Evolutionary conservation across 352 stramenopile species (phyloP).

Genomic region (Phytopythium boreale): DNA sequence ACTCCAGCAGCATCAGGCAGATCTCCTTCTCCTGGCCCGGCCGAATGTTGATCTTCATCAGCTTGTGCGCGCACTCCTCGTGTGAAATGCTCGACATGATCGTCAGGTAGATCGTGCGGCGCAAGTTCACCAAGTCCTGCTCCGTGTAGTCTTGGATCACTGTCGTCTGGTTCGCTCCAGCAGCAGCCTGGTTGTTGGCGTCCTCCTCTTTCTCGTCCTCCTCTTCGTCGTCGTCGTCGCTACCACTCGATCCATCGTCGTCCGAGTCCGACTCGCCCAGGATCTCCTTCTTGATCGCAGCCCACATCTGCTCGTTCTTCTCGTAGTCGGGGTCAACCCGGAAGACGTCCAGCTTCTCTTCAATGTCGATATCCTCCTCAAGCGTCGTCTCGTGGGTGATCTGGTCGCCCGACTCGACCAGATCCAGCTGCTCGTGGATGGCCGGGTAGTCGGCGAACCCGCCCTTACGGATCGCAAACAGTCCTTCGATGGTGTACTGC

Average conservation of each 20-base stretch:
- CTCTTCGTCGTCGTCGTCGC: conserved; percentile 55
- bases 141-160: conserved; percentile 98
- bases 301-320: conserved; percentile 97
- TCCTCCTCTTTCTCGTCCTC: conserved; percentile 30
- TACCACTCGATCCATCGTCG: conserved; percentile 28
- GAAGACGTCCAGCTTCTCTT: conserved; percentile 97
- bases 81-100: conserved; percentile 99
- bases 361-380: conserved; percentile 95
- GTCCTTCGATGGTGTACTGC: conserved; percentile 97
- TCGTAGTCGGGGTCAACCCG: conserved; percentile 93
- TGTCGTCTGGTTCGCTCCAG: conserved; percentile 20
- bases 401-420: conserved; percentile 98
- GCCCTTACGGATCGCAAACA: conserved; percentile 96
- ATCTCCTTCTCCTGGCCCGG: conserved; percentile 96
- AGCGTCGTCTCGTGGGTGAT: conserved; percentile 98
- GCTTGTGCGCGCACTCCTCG: conserved; percentile 99
- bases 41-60: conserved; percentile 97
- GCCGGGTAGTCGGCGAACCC: conserved; percentile 95
- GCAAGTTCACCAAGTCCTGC: conserved; percentile 96
- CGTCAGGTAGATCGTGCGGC: conserved; percentile 98
- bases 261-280: conserved; percentile 90
- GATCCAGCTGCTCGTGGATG: conserved; percentile 93
- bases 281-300: conserved; percentile 95
- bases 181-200: conserved; percentile 7
- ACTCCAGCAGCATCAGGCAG: conserved; percentile 99